Conservation (phyloP, 2,329 filamentous ascomycete genomes). For the Trichoderma sp. region DNA sequence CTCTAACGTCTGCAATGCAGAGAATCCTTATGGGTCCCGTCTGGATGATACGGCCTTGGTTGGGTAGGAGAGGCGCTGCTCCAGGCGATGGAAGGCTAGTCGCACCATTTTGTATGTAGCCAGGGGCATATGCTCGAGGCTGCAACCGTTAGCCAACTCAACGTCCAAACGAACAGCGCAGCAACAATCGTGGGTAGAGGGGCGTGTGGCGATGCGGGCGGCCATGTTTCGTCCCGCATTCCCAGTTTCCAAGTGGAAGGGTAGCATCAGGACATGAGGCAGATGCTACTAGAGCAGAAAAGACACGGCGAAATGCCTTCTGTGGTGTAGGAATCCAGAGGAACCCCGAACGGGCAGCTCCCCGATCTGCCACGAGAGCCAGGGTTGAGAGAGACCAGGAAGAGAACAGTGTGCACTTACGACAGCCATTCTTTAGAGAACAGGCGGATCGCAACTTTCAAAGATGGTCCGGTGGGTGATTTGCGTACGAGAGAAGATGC, state of each 20-base stretch:
- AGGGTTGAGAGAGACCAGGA: slow-evolving; percentile 3
- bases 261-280: not conserved
- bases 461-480: not conserved
- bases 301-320: not conserved
- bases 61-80: slow-evolving; percentile 63
- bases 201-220: not conserved
- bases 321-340: slow-evolving; percentile 1
- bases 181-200: not conserved
- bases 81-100: slow-evolving; percentile 52
- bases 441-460: slow-evolving; percentile 19
- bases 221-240: not conserved
- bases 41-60: slow-evolving; percentile 65
- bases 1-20: slow-evolving; percentile 71
- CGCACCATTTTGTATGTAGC: slow-evolving; percentile 64
- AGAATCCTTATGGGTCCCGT: slow-evolving; percentile 64
- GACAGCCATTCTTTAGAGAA: slow-evolving; percentile 42
- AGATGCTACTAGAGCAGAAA: not conserved
- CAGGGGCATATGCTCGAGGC: slow-evolving; percentile 47
- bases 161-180: not conserved
- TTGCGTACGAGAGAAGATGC: slow-evolving; percentile 18
- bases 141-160: slow-evolving; percentile 30
- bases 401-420: slow-evolving; percentile 32
- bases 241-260: not conserved
- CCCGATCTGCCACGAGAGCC: slow-evolving; percentile 7
- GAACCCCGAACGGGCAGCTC: slow-evolving; percentile 15